phyloP scores from a whole-genome alignment of 495 filamentous ascomycete genomes.

The Lichina pygmaea region DNA sequence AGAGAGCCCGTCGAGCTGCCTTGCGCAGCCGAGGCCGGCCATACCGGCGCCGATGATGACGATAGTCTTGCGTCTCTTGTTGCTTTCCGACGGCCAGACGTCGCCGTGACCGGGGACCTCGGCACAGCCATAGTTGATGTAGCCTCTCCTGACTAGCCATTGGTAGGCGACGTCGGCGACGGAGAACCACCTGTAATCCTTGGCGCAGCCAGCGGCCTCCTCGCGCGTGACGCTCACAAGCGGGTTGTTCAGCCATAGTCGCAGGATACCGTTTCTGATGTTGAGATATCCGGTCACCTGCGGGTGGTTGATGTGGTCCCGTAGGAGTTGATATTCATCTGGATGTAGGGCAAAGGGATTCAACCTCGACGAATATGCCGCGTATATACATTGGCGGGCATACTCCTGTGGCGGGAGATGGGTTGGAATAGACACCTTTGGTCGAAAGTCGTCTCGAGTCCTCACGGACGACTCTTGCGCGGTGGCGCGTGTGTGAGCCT shows the following conservation, averaged over 20 bases:
- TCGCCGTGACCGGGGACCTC: slow-evolving; percentile 17
- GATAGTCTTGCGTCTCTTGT: slow-evolving; percentile 31
- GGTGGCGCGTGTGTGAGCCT: neutral
- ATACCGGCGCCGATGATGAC: slow-evolving; percentile 88
- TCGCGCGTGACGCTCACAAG: slow-evolving; percentile 63
- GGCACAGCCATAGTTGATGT: slow-evolving; percentile 91
- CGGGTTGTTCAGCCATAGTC: slow-evolving; percentile 77
- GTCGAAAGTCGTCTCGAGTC: slow-evolving; percentile 21
- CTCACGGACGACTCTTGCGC: slow-evolving; percentile 1
- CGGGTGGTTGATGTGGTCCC: slow-evolving; percentile 53
- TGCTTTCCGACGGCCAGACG: neutral
- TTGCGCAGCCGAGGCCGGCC: slow-evolving; percentile 71
- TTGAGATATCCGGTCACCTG: slow-evolving; percentile 95
- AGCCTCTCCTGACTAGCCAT: slow-evolving; percentile 73
- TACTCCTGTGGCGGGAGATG: slow-evolving; percentile 45
- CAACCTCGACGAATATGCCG: slow-evolving; percentile 68
- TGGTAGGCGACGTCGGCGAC: slow-evolving; percentile 73
- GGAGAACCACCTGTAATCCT: slow-evolving; percentile 73
- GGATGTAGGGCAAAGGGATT: slow-evolving; percentile 71
- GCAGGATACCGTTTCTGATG: slow-evolving; percentile 82
- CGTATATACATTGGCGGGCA: slow-evolving; percentile 63
- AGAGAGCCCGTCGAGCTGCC: slow-evolving; percentile 69
- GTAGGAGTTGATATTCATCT: slow-evolving; percentile 59
- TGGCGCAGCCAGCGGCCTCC: slow-evolving; percentile 80
- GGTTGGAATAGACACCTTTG: slow-evolving; percentile 59